Conservation (phyloP, 768 basidiomycete genomes). For the Serendipita indica region DNA sequence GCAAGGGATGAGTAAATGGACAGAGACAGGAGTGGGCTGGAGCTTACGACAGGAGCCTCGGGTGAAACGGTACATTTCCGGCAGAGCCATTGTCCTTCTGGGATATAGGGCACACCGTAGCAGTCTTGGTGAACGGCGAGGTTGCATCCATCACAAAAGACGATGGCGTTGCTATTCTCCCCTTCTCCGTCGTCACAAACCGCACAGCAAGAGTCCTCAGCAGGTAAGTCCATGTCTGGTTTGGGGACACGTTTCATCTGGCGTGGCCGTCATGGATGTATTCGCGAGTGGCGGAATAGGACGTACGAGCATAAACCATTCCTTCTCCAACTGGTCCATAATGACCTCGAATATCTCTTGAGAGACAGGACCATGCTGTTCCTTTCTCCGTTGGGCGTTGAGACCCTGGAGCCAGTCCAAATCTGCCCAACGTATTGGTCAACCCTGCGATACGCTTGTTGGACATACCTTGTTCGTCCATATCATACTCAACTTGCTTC, state of each 20-base stretch:
- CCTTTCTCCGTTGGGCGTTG: slow-evolving; percentile 69
- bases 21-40: background rate
- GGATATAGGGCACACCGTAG: slow-evolving; percentile 97
- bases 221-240: slow-evolving; percentile 70
- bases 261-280: slow-evolving; percentile 1
- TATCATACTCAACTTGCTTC: slow-evolving; percentile 94
- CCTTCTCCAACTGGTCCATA: slow-evolving; percentile 96
- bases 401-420: slow-evolving; percentile 85
- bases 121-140: slow-evolving; percentile 99
- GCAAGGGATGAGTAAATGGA: slow-evolving; percentile 8
- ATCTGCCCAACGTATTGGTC: slow-evolving; percentile 39
- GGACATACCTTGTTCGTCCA: slow-evolving; percentile 88
- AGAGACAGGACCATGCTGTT: slow-evolving; percentile 51
- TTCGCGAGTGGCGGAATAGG: slow-evolving; percentile 3
- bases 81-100: slow-evolving; percentile 98
- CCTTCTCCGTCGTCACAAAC: slow-evolving; percentile 98
- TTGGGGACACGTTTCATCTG: slow-evolving; percentile 92
- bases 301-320: slow-evolving; percentile 90
- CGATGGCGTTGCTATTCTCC: slow-evolving; percentile 96
- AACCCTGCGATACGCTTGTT: background rate
- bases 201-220: slow-evolving; percentile 91
- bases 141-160: slow-evolving; percentile 98
- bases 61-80: slow-evolving; percentile 97
- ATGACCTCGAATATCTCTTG: slow-evolving; percentile 89
- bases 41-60: slow-evolving; percentile 80